A percentile compares a stretch with the other conserved stretches of the same genome.
Conservation (phyloP, 2,329 filamentous ascomycete genomes). For the Sporothrix dimorphospora region DNA sequence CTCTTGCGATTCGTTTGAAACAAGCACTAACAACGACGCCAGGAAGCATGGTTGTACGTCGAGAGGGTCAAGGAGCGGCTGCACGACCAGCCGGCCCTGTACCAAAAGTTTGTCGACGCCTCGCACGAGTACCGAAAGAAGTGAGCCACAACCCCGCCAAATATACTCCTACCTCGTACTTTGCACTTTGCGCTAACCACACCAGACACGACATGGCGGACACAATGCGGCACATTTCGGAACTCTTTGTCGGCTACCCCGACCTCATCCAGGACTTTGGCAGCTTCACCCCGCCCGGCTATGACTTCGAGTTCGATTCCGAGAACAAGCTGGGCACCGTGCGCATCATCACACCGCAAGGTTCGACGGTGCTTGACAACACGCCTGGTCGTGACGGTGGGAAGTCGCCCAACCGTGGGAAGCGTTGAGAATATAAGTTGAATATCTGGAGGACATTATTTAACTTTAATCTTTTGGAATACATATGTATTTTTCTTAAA, state of each 20-base stretch:
- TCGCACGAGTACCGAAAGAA: not conserved
- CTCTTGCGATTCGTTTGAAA: no score
- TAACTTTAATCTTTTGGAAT: not conserved
- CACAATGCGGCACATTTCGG: not conserved
- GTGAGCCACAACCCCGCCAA: no score
- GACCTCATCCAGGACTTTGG: not conserved
- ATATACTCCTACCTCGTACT: no score
- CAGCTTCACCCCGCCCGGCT: not conserved
- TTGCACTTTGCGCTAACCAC: no score
- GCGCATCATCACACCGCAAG: not conserved
- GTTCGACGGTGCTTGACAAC: not conserved
- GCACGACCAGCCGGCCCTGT: not conserved
- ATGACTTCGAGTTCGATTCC: not conserved
- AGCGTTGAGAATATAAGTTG: not conserved
- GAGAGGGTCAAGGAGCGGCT: not conserved
- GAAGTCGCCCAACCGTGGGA: not conserved
- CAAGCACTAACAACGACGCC: not conserved
- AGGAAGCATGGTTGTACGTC: not conserved
- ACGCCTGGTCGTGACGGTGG: not conserved
- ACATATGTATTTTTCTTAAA: not conserved
- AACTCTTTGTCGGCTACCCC: not conserved
- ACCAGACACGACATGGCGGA: not conserved
- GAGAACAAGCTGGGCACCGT: not conserved
- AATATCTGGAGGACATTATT: not conserved
- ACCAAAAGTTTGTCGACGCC: not conserved